Evolutionary conservation across 176 grass and related monocot species (phyloP).

Genomic region (Pharus latifolius): DNA sequence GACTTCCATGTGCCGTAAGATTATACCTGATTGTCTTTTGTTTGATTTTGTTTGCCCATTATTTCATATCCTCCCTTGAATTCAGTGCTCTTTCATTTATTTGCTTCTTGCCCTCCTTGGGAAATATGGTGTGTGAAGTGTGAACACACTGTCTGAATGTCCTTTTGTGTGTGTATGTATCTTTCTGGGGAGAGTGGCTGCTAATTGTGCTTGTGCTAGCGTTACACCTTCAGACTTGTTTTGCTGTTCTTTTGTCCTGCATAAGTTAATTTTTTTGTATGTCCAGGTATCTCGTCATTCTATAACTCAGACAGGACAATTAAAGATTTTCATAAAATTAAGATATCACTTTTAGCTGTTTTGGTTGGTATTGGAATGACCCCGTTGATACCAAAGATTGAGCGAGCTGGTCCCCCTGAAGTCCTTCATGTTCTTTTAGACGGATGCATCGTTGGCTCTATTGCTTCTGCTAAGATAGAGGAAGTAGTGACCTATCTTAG

Average conservation of each 20-base stretch:
- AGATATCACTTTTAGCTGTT: conserved; percentile 46
- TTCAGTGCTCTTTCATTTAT: neutral
- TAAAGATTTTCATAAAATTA: conserved; percentile 64
- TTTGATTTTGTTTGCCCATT: neutral
- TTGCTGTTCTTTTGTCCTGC: neutral
- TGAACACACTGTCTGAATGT: neutral
- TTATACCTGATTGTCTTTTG: conserved; percentile 14
- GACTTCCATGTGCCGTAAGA: conserved; percentile 77
- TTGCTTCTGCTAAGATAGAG: conserved; percentile 50
- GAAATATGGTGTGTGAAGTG: neutral
- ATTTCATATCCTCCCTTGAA: neutral
- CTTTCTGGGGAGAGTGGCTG: neutral
- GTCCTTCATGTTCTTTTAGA: conserved; percentile 78
- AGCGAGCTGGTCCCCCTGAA: conserved; percentile 72
- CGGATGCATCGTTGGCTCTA: conserved; percentile 82
- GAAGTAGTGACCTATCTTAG: conserved; percentile 64
- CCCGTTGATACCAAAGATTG: conserved; percentile 59
- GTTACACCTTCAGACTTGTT: too few relatives aligned
- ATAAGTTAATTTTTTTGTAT: neutral
- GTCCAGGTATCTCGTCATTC: conserved; percentile 70
- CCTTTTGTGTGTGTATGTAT: neutral
- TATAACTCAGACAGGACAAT: conserved; percentile 63
- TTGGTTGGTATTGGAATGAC: conserved; percentile 74
- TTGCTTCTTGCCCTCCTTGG: neutral
- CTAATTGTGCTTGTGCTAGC: too few relatives aligned